Percentiles rank a stretch among this genome's conserved stretches.
These are phyloP conservation scores for Lepidium sativum DNA, from an alignment of 345 rosid genomes.

Conservation along the genomic window DNA sequence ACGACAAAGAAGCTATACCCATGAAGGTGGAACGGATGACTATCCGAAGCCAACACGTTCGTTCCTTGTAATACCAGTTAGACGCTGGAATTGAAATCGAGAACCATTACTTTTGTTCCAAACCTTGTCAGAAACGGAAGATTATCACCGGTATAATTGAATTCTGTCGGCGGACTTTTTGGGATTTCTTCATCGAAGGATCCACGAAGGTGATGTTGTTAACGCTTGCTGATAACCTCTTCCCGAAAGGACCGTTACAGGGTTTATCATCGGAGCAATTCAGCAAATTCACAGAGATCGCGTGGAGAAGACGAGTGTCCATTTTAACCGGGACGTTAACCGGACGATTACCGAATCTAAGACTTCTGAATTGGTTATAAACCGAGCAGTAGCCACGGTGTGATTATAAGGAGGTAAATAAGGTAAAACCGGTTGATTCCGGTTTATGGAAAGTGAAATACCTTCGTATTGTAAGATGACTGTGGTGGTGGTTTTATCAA, in stretches of 20 bases:
- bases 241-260: slow-evolving; percentile 74
- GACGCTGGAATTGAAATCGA: slow-evolving; percentile 56
- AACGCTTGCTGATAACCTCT: slow-evolving; percentile 70
- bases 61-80: slow-evolving; percentile 79
- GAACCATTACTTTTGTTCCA: slow-evolving; percentile 66
- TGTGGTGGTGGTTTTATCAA: slow-evolving; percentile 77
- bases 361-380: slow-evolving; percentile 44
- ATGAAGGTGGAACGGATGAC: slow-evolving; percentile 86
- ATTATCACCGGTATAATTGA: slow-evolving; percentile 48
- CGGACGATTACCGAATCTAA: slow-evolving; percentile 23
- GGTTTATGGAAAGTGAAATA: slow-evolving; percentile 31
- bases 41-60: slow-evolving; percentile 55
- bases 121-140: slow-evolving; percentile 73
- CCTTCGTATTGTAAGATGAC: slow-evolving; percentile 60
- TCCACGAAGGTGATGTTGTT: slow-evolving; percentile 69
- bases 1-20: slow-evolving; percentile 70
- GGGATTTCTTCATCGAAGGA: slow-evolving; percentile 87
- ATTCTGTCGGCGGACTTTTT: slow-evolving; percentile 51
- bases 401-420: slow-evolving; percentile 75
- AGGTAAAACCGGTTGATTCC: slow-evolving; percentile 39
- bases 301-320: slow-evolving; percentile 22
- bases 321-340: slow-evolving; percentile 31
- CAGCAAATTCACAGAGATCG: slow-evolving; percentile 48
- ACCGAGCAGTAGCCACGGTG: slow-evolving; percentile 62
- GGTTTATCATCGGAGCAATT: slow-evolving; percentile 64